Percentiles rank a stretch among this genome's conserved stretches.
Conservation (phyloP, 2,329 filamentous ascomycete species). For the Xylogone sp. region DNA sequence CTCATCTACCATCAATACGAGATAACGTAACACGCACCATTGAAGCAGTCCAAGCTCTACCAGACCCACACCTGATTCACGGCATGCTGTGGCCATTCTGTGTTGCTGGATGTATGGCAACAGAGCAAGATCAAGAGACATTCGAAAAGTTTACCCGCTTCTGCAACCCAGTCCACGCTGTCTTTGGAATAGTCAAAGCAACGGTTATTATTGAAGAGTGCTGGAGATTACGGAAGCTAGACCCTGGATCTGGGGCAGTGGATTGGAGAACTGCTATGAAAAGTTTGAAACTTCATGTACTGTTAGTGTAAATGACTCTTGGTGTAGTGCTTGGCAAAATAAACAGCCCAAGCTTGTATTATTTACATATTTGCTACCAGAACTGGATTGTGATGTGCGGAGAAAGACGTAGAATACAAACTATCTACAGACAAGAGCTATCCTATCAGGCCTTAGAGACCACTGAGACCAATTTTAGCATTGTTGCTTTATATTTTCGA, state of each 20-base stretch:
- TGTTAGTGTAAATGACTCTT: constrained; percentile 6
- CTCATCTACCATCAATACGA: constrained; percentile 9
- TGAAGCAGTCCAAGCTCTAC: constrained; percentile 6
- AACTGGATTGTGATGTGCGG: too few species aligned
- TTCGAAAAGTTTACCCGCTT: constrained; percentile 9
- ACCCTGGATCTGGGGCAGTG: not conserved
- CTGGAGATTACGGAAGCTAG: constrained; percentile 6
- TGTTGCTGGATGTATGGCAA: constrained; percentile 16
- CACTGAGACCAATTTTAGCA: too few species aligned
- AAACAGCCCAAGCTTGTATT: too few species aligned
- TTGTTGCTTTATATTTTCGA: too few species aligned
- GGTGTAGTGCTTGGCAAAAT: too few species aligned
- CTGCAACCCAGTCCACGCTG: not conserved
- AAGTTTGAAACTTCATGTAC: constrained; percentile 6
- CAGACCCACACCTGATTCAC: constrained; percentile 9
- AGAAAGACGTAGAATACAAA: too few species aligned
- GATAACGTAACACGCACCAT: constrained; percentile 6
- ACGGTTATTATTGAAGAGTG: constrained; percentile 8
- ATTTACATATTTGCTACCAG: too few species aligned
- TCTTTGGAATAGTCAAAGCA: constrained; percentile 3
- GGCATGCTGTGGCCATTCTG: constrained; percentile 15
- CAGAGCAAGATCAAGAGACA: constrained; percentile 9
- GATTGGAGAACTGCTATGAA: constrained; percentile 7
- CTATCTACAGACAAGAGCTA: too few species aligned
- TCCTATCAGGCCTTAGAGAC: too few species aligned